Base-by-base conservation (phyloP, 2,329 filamentous ascomycete genomes). In the Venturia aucupariae region DNA sequence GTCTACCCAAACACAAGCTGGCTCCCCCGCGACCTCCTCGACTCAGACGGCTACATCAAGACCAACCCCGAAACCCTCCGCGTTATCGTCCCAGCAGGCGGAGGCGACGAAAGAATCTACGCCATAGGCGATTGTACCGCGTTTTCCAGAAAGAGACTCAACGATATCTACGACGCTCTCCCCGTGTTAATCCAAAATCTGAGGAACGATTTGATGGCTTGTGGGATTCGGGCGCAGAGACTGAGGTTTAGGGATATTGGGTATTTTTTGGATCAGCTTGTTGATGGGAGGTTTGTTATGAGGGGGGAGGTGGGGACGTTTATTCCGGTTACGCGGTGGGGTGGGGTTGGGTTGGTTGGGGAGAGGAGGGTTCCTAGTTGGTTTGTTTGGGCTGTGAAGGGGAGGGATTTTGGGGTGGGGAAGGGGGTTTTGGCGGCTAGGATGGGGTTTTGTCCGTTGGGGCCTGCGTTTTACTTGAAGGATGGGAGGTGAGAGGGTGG, bases 1-100 rank as follows among this genome's bases (percentile, higher is more conserved):
- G 79, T 79, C 15, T 69, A 72, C 5, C 82, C 82, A 0, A 85
- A 83, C 71, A 81, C 78, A 30, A 74, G 73, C 7, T 86, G 79
- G 70, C 72, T 86, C 1, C 81, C 83, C 0, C 61, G 69, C 4
- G 69, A 75, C 5, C 77, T 82, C 42, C 75, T 85, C 4, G 73
- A 78, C 65, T 70, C 73, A 0, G 72, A 69, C 5, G 79, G 80
- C 13, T 81, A 80, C 70, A 78, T 86, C 55, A 73, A 74, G 30
- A 80, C 79, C 5, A 78, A 84, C 68, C 68, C 67, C 0, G 61
- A 69, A 11, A 81, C 77, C 0, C 72, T 81, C 4, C 78, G 80
- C 27, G 78, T n/a, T n/a, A n/a, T n/a, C n/a, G n/a, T 81, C 41
- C 17, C 73, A 71, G 64, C 66, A 0, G 66, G 67, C 1, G 69